A percentile compares a stretch with the other conserved stretches of the same genome.
Conservation (phyloP, 164 flowering plant genomes). For the Euptelea pleiosperma region DNA sequence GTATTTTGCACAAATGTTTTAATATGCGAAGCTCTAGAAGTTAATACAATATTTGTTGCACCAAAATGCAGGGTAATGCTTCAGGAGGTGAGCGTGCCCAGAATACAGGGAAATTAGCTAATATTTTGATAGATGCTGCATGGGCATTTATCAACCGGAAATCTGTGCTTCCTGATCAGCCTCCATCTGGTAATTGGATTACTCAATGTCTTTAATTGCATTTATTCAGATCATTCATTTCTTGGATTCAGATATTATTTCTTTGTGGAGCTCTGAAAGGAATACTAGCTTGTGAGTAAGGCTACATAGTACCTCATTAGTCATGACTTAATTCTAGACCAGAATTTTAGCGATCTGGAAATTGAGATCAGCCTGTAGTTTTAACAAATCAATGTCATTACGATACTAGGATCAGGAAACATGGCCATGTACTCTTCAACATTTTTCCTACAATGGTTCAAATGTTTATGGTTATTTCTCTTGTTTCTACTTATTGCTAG, state of each 20-base stretch:
- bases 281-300: not conserved
- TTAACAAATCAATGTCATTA: too few species aligned
- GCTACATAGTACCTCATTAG: not conserved
- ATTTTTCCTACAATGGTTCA: too few species aligned
- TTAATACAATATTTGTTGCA: not conserved
- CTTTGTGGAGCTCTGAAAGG: not conserved
- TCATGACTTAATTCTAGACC: not conserved
- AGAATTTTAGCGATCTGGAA: not conserved
- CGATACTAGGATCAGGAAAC: too few species aligned
- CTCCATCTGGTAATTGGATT: slow-evolving; percentile 57
- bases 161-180: slow-evolving; percentile 66
- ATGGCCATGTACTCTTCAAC: too few species aligned
- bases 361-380: too few species aligned
- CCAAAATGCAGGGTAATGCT: slow-evolving; percentile 79
- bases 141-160: slow-evolving; percentile 52
- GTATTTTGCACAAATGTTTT: not conserved
- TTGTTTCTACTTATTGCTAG: too few species aligned
- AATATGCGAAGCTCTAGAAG: too few species aligned
- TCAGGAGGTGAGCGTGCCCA: slow-evolving; percentile 93
- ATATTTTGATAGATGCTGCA: slow-evolving; percentile 59
- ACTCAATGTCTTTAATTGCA: not conserved
- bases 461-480: too few species aligned
- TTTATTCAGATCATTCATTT: not conserved
- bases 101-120: slow-evolving; percentile 44
- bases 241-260: not conserved